A percentile compares a stretch with the other conserved stretches of the same genome.
phyloP scores from a whole-genome alignment of 306 rosid species.

The Urtica urens region DNA sequence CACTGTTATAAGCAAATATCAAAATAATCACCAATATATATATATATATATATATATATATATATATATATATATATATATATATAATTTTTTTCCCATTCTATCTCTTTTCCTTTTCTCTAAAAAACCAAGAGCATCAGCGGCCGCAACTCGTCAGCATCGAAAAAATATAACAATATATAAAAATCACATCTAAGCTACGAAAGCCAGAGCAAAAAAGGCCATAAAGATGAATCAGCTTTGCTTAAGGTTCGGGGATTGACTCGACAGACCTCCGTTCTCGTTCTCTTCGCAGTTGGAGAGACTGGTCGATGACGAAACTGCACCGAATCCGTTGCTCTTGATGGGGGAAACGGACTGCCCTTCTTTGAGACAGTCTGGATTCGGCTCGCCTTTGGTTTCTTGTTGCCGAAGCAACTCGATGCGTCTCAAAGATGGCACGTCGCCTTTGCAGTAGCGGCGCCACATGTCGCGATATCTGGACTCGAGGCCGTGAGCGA shows the following conservation, averaged over 20 bases:
- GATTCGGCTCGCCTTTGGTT: conserved; percentile 22
- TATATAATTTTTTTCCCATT: no score
- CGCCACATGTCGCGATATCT: conserved; percentile 71
- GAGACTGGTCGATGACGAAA: conserved; percentile 17
- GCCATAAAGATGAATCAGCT: no score
- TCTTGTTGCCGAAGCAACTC: conserved; percentile 29
- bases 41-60: no score
- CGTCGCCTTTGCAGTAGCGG: conserved; percentile 82
- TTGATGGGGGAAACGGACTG: conserved; percentile 37
- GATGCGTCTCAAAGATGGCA: conserved; percentile 60
- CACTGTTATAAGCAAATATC: no score
- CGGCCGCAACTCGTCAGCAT: no score
- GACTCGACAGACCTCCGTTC: conserved; percentile 42
- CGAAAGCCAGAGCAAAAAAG: no score
- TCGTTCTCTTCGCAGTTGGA: conserved; percentile 53
- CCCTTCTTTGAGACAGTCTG: conserved; percentile 24
- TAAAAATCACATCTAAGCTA: no score
- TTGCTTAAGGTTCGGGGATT: conserved; percentile 21
- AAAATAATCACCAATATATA: no score
- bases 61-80: no score
- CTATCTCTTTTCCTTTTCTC: no score
- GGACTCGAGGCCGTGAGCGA: conserved; percentile 53
- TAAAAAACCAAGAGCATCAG: no score
- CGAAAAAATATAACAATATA: no score
- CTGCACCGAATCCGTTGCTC: conserved; percentile 45